Base-by-base conservation (phyloP, 768 basidiomycete genomes). In the Trametes coccinea region DNA sequence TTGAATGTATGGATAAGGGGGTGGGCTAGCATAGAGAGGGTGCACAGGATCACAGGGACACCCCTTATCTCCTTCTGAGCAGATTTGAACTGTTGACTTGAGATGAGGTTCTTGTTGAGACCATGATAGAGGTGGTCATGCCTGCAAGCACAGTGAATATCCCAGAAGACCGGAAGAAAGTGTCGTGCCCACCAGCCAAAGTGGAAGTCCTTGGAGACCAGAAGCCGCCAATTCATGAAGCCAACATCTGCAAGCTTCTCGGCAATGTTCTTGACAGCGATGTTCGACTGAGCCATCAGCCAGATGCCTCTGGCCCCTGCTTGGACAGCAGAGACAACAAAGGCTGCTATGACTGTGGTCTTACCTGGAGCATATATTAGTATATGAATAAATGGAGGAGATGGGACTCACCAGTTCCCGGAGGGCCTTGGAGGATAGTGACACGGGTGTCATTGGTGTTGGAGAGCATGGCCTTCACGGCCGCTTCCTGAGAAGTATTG, bases 261-360 rank as follows among this genome's bases (percentile, higher is more conserved):
- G 54, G 90, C 92, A 75, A 94, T 93, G 66, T 94, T 93, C 73
- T 92, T 93, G 22, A 93, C 92, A 49, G 90, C 92, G 51, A 93
- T 84, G 77, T 94, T 94, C 16, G 88, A 89, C 69, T 94, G 89
- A 37, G 92, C 90, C 69, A 92, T 77, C 5, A 94, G 82, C 89
- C 90, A 94, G 11, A 92, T 84, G 0, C 88, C 74, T n/a, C 16
- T 58, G 5, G 41, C 43, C 3, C 64, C 69, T 58, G 69, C 71
- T 34, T 62, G 48, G 45, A 70, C 66, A 37, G 70, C 68, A 56
- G 71, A 73, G 2, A 62, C 40, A 2, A 75, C 73, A 68, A 60
- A 73, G 14, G 71, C 70, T 16, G 72, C 73, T 59, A 76, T 76
- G 4, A 74, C 71, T 13, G 71, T 69, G 1, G 73, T 74, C 58